Percentiles rank a stretch among this genome's conserved stretches.
Conservation (phyloP, 1,284 basidiomycete genomes). For the Fomitopsis pinicola region DNA sequence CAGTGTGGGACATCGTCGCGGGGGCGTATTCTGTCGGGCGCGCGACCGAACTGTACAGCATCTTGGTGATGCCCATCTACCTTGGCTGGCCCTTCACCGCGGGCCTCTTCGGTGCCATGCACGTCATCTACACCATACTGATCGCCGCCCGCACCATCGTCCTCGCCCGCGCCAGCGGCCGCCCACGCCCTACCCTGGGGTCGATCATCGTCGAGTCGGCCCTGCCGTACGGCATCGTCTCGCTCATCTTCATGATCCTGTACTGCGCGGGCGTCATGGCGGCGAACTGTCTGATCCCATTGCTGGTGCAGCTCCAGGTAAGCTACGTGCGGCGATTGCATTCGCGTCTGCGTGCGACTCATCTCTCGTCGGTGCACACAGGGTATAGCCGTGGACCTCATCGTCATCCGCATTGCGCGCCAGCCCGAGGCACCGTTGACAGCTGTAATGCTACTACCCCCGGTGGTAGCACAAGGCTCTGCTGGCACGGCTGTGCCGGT, state of each 20-base stretch:
- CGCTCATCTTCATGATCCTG: neutral
- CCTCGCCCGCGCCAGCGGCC: neutral
- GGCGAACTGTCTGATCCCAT: neutral
- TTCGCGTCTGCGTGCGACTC: no score
- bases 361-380: no score
- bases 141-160: neutral
- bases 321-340: no score
- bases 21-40: neutral
- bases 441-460: no score
- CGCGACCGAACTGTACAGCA: neutral
- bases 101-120: neutral
- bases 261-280: neutral
- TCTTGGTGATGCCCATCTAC: neutral
- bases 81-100: neutral
- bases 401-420: no score
- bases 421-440: no score
- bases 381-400: no score
- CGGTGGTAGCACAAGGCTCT: no score
- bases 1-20: neutral
- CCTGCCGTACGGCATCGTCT: neutral
- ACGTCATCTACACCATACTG: neutral
- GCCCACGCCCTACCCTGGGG: neutral
- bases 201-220: conserved; percentile 1
- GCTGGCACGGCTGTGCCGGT: no score
- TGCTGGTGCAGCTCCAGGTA: neutral